Evolutionary conservation across 495 filamentous ascomycete species (phyloP).

Genomic region (Cercophora newfieldiana): DNA sequence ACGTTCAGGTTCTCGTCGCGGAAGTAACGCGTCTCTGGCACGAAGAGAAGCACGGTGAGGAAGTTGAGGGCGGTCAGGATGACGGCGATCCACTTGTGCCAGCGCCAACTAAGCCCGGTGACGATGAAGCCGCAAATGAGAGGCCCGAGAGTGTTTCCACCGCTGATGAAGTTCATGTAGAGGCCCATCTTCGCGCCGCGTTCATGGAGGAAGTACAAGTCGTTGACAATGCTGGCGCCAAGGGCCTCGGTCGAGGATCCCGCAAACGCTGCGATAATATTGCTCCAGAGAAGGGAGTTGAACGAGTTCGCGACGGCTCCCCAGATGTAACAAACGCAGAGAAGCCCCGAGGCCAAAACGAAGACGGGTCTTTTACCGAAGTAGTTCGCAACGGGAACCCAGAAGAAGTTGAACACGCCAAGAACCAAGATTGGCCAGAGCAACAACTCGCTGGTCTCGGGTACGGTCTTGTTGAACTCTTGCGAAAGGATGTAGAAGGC

Average conservation of each 20-base stretch:
- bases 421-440: slow-evolving; percentile 38
- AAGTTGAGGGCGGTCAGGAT: slow-evolving; percentile 37
- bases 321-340: slow-evolving; percentile 36
- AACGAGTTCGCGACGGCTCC: slow-evolving; percentile 33
- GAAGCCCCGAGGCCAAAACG: slow-evolving; percentile 38
- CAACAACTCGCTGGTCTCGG: slow-evolving; percentile 31
- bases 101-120: slow-evolving; percentile 40
- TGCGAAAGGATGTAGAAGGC: slow-evolving; percentile 33
- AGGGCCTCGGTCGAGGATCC: slow-evolving; percentile 38
- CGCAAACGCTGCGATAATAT: slow-evolving; percentile 41
- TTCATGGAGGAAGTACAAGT: slow-evolving; percentile 47
- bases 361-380: slow-evolving; percentile 58
- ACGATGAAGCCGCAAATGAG: slow-evolving; percentile 44
- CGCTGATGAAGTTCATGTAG: slow-evolving; percentile 43
- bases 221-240: slow-evolving; percentile 42
- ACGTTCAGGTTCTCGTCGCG: slow-evolving; percentile 27
- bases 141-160: slow-evolving; percentile 41
- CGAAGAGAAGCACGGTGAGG: slow-evolving; percentile 36
- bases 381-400: slow-evolving; percentile 58
- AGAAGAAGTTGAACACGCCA: slow-evolving; percentile 51
- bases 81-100: slow-evolving; percentile 40
- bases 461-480: slow-evolving; percentile 31
- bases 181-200: slow-evolving; percentile 43
- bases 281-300: slow-evolving; percentile 35
- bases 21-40: slow-evolving; percentile 45